phyloP scores from a whole-genome alignment of 2,329 filamentous ascomycete species.

The Diaporthe sp. region DNA sequence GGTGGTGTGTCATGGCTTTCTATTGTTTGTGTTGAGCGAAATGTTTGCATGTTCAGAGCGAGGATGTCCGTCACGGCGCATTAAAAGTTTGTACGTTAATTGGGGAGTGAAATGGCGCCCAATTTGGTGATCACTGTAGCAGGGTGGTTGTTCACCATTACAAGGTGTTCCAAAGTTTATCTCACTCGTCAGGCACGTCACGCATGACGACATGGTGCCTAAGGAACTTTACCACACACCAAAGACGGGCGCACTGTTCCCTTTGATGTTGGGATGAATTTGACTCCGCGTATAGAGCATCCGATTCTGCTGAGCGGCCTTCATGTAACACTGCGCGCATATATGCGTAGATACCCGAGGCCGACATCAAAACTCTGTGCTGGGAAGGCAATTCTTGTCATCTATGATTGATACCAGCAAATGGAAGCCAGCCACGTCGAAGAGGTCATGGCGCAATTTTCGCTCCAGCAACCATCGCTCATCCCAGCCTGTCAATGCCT shows the following conservation, averaged over 20 bases:
- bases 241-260: not conserved
- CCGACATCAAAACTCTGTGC: no score
- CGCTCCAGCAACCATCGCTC: fast-evolving
- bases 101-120: not conserved
- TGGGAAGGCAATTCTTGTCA: not conserved
- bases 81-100: not conserved
- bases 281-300: no score
- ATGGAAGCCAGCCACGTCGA: not conserved
- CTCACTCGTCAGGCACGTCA: not conserved
- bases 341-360: no score
- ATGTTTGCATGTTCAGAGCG: not conserved
- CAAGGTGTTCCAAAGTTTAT: not conserved
- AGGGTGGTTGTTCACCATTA: no score
- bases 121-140: not conserved
- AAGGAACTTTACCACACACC: not conserved
- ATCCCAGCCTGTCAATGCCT: not conserved
- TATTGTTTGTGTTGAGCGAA: not conserved
- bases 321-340: no score
- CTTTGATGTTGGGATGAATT: no score
- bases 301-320: no score
- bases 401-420: not conserved
- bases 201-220: not conserved
- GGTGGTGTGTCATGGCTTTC: not conserved
- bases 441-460: not conserved
- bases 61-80: not conserved